A percentile compares a stretch with the other conserved stretches of the same genome.
These are phyloP conservation scores for Lepidium sativum DNA, from an alignment of 345 rosid species.

Conservation along the genomic window DNA sequence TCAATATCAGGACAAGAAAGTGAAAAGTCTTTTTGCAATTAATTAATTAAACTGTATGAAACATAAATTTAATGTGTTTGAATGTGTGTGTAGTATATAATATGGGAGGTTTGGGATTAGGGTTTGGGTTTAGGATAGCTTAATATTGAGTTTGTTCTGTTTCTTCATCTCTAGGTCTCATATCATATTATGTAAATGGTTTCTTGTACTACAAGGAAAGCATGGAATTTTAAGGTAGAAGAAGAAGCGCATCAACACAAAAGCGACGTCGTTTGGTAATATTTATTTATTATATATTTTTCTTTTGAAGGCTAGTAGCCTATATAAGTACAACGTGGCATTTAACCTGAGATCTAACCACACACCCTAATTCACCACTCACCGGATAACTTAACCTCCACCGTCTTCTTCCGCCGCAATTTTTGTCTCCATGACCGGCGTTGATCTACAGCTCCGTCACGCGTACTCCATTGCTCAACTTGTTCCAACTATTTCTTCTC, in stretches of 20 bases:
- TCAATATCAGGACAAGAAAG: background rate
- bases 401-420: conserved; percentile 22
- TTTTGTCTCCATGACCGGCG: conserved; percentile 23
- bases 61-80: background rate
- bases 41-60: background rate
- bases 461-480: conserved; percentile 8
- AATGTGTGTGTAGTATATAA: conserved; percentile 11
- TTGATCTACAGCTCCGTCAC: conserved; percentile 24
- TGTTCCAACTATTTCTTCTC: conserved; percentile 5
- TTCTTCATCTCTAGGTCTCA: conserved; percentile 12
- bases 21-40: background rate
- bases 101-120: conserved; percentile 5
- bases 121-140: conserved; percentile 30
- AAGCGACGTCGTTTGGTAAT: conserved; percentile 8
- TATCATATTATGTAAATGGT: background rate
- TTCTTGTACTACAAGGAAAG: conserved; percentile 16
- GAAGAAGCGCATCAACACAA: background rate
- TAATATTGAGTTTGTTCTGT: conserved; percentile 17
- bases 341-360: background rate
- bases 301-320: too few relatives aligned
- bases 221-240: background rate
- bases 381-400: conserved; percentile 20
- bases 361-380: conserved; percentile 5
- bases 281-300: too few relatives aligned
- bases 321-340: conserved; percentile 20